These are phyloP conservation scores for Prunus davidiana DNA, from an alignment of 306 rosid species.

Conservation along the genomic window DNA sequence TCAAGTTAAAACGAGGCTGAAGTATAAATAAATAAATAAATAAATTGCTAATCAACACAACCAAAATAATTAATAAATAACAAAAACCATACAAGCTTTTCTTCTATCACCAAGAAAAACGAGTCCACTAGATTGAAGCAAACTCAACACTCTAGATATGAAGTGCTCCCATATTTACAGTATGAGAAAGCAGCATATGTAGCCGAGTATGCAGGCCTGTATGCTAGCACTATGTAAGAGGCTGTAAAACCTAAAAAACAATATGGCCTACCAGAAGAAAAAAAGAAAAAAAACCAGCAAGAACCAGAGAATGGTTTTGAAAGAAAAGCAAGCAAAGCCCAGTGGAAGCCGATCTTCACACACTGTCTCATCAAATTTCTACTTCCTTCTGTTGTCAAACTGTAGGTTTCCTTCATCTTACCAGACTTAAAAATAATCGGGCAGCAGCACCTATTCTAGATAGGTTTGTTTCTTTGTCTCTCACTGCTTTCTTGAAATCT, in stretches of 20 bases:
- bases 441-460: constrained; percentile 18
- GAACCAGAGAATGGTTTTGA: constrained; percentile 43
- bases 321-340: constrained; percentile 36
- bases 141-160: constrained; percentile 47
- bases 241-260: constrained; percentile 23
- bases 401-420: constrained; percentile 34
- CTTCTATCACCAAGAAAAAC: constrained; percentile 23
- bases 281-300: constrained; percentile 21
- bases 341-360: constrained; percentile 39
- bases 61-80: constrained; percentile 19
- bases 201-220: constrained; percentile 41
- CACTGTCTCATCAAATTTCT: constrained; percentile 35
- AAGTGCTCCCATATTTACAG: constrained; percentile 60
- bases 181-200: constrained; percentile 40
- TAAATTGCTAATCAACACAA: not conserved
- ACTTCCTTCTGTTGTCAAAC: constrained; percentile 45
- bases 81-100: constrained; percentile 25
- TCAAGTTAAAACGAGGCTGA: not conserved
- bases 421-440: constrained; percentile 12
- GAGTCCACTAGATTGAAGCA: constrained; percentile 35
- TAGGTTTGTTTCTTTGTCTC: constrained; percentile 47
- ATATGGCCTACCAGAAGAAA: constrained; percentile 20
- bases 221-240: constrained; percentile 43
- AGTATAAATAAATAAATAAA: not conserved
- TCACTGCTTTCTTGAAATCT: constrained; percentile 54